Base-by-base conservation (phyloP, 805 yeast genomes). In the Suhomyces sp. region DNA sequence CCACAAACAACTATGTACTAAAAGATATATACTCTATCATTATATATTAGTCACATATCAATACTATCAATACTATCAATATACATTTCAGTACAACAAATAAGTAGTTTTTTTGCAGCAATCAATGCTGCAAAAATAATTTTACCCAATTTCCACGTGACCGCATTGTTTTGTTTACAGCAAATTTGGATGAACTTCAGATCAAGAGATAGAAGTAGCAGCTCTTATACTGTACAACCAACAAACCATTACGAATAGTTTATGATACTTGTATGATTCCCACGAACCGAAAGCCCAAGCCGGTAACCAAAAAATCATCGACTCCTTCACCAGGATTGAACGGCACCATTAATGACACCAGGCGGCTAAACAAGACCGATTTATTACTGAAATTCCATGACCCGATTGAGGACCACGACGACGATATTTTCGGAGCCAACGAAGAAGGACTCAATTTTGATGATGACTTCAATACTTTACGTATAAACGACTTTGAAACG, bases 391-490 rank as follows among this genome's bases (percentile, higher is more conserved):
- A 53, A 46, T 67, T 53, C 52, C 66, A 61, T 43, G 64, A 60
- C 43, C 35, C 45, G 13, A 54, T 35, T 12, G 24, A 43, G 15
- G 52, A 47, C 19, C 61, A 56, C n/a, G 57, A 56, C 25, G 71
- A 66, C 43, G 66, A 65, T 46, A 62, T 66, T 12, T 64, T 68
- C 56, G 70, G 68, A 10, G 57, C 61, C n/a, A 58, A 50, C 17
- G 59, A 58, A 47, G 65, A 58, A 5, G 57, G 53, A 15, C 51
- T 56, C 39, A 58, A 50, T 24, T 51, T 65, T 13, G 68, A 63
- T 19, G 65, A 62, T 27, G 68, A 65, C 19, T 67, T 66, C 56
- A 60, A 62, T 41, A 66, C 68, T 13, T 49, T 67, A 17, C 59
- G 60, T 40, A 49, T 62, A 9, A 53, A 49, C 19, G 54, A 56